Conservation (phyloP, 345 rosid genomes). For the Geranium brycei region DNA sequence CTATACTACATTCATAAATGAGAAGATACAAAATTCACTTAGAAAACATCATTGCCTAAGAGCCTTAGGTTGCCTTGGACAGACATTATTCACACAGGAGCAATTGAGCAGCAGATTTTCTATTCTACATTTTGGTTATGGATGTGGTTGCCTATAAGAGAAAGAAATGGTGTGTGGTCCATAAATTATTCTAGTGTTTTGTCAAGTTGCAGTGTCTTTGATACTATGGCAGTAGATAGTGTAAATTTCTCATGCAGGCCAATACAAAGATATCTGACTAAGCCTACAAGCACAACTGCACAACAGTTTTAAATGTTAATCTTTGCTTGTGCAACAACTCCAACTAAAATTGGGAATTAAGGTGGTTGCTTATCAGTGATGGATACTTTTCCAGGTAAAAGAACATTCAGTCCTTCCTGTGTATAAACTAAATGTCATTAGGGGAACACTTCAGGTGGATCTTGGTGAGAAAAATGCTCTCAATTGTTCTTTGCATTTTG, state of each 20-base stretch:
- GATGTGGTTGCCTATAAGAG: not conserved
- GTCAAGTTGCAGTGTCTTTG: not conserved
- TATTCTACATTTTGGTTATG: not conserved
- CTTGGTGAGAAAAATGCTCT: not conserved
- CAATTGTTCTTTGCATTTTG: not conserved
- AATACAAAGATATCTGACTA: no score
- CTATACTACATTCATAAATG: not conserved
- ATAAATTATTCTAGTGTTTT: not conserved
- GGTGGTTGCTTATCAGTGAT: not conserved
- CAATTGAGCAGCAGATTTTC: no score
- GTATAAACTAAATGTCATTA: not conserved
- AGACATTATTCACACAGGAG: no score
- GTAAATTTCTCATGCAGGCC: not conserved
- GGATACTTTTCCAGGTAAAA: not conserved
- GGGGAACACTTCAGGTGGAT: not conserved
- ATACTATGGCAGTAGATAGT: not conserved
- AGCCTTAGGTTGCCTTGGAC: no score
- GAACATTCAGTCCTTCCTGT: not conserved
- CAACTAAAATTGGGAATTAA: not conserved
- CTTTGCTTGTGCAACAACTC: not conserved
- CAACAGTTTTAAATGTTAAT: not conserved
- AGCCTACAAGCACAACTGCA: no score
- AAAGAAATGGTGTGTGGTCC: not conserved
- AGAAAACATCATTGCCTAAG: no score
- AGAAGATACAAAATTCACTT: not conserved